Evolutionary conservation across 106 monocot species (phyloP).

Genomic region (Narthecium ossifragum): DNA sequence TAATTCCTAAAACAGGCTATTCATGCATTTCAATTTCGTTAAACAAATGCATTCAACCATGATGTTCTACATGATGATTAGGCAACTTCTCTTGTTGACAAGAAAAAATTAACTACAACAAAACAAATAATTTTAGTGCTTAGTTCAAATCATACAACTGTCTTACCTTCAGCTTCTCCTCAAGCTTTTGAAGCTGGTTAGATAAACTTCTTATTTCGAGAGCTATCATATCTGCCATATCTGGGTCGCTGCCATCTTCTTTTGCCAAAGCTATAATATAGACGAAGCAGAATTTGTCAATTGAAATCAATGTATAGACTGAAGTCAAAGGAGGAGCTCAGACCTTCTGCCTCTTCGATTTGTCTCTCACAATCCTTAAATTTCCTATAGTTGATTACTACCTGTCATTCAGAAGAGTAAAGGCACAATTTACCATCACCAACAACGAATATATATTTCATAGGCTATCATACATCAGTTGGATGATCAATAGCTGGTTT

Average conservation of each 20-base stretch:
- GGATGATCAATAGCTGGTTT: not conserved
- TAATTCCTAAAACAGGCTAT: too few species aligned
- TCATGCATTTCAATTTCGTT: too few species aligned
- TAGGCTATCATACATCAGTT: not conserved
- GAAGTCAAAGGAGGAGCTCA: not conserved
- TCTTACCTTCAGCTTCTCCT: slow-evolving; percentile 71
- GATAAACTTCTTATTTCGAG: slow-evolving; percentile 64
- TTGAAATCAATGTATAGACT: not conserved
- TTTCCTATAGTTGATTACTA: slow-evolving; percentile 61
- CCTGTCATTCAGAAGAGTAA: slow-evolving; percentile 41
- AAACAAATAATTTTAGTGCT: slow-evolving; percentile 2
- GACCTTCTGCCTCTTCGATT: slow-evolving; percentile 87
- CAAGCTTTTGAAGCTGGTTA: slow-evolving; percentile 63
- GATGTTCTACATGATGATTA: too few species aligned
- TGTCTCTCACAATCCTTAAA: slow-evolving; percentile 86
- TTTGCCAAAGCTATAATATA: slow-evolving; percentile 56
- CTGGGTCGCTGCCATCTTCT: slow-evolving; percentile 68
- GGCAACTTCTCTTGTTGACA: not conserved
- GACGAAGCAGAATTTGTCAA: slow-evolving; percentile 10
- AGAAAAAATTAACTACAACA: not conserved
- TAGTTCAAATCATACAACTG: not conserved
- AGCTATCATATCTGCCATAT: slow-evolving; percentile 94
- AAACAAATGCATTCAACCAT: too few species aligned
- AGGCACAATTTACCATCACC: slow-evolving; percentile 1
- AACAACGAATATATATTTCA: not conserved